phyloP scores from a whole-genome alignment of 2,329 filamentous ascomycete genomes.

The Ophiosphaerella herpotricha region DNA sequence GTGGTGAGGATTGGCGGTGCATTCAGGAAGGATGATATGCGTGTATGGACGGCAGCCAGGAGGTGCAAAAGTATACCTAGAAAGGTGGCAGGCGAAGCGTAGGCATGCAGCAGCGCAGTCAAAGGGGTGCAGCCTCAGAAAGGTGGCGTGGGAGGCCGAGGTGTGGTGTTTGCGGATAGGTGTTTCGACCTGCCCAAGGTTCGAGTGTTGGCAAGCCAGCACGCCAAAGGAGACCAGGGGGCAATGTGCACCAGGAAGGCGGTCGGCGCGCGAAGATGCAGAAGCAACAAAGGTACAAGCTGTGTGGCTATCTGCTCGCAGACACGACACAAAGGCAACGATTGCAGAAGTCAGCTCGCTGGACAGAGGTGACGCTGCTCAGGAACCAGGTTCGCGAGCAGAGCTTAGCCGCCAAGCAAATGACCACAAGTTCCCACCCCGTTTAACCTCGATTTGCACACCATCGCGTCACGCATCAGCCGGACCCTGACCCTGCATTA shows the following conservation, averaged over 20 bases:
- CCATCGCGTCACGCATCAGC: background rate
- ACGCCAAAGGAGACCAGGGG: slow-evolving; percentile 4
- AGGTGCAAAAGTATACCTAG: too few species aligned
- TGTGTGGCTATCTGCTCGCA: slow-evolving; percentile 7
- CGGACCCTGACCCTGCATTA: slow-evolving; percentile 1
- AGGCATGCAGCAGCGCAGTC: slow-evolving; percentile 7
- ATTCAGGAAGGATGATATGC: background rate
- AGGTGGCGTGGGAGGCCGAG: too few species aligned
- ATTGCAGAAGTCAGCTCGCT: slow-evolving; percentile 1
- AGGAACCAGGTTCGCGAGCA: slow-evolving; percentile 7
- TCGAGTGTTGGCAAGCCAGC: slow-evolving; percentile 1
- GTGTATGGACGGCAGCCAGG: background rate
- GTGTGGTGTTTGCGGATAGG: background rate
- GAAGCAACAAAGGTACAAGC: background rate
- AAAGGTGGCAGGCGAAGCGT: background rate
- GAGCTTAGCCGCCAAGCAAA: slow-evolving; percentile 2
- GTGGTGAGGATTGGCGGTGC: slow-evolving; percentile 11
- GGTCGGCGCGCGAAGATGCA: background rate
- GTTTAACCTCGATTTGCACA: slow-evolving; percentile 1
- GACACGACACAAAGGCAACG: slow-evolving; percentile 8
- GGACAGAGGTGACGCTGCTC: slow-evolving; percentile 11
- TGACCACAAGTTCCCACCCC: background rate
- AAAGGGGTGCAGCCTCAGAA: background rate
- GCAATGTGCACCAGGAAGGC: slow-evolving; percentile 1
- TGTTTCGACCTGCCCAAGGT: slow-evolving; percentile 13